Evolutionary conservation across 495 filamentous ascomycete genomes (phyloP).

Genomic region (Parachaetomium inaequale): DNA sequence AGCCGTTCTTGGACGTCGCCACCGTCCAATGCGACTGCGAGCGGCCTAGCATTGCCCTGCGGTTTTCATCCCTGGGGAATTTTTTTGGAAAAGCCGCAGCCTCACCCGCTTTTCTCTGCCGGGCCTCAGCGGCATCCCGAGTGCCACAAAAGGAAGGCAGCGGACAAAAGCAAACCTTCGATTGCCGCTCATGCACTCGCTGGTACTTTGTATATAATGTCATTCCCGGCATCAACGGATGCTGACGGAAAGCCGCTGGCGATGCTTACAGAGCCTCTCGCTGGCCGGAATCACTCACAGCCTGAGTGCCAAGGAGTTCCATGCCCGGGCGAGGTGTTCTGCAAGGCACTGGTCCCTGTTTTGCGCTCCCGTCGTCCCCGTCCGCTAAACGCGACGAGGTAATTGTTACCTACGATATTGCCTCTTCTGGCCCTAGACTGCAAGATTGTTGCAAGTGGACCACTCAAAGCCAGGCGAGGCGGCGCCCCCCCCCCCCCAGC

Average conservation of each 20-base stretch:
- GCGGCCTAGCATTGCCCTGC: neutral
- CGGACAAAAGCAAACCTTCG: neutral
- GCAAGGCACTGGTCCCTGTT: neutral
- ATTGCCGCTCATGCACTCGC: neutral
- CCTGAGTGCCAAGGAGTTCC: too few species aligned
- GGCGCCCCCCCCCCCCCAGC: neutral
- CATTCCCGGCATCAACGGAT: neutral
- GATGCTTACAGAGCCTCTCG: too few species aligned
- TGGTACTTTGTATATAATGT: neutral
- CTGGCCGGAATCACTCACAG: too few species aligned
- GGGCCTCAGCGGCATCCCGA: neutral
- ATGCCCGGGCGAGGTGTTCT: neutral
- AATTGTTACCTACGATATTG: constrained; percentile 2
- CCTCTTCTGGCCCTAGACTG: neutral
- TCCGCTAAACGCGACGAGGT: neutral
- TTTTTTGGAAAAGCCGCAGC: constrained; percentile 2
- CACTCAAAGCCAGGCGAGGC: neutral
- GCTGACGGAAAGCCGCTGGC: too few species aligned
- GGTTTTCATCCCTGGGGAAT: neutral
- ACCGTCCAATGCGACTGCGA: neutral
- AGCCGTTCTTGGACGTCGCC: neutral
- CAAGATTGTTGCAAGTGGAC: constrained; percentile 7
- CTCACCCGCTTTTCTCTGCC: neutral
- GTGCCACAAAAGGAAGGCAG: neutral
- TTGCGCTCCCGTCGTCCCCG: neutral